Percentiles rank a stretch among this genome's conserved stretches.
Evolutionary conservation across 2,329 filamentous ascomycete genomes (phyloP).

Genomic region (Aspergillus brunneoviolaceus): DNA sequence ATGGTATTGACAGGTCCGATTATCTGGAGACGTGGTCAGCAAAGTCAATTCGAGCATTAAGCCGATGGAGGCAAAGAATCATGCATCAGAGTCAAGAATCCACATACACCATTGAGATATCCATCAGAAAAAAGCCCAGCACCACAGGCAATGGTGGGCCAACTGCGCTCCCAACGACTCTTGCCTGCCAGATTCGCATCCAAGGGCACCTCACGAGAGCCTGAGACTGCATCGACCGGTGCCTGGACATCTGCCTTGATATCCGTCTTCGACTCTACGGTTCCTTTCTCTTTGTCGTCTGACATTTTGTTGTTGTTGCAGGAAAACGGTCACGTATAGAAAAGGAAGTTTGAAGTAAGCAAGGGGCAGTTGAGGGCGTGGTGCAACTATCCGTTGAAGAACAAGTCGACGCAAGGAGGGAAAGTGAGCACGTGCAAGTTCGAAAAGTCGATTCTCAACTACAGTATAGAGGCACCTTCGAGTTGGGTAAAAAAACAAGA

Average conservation of each 20-base stretch:
- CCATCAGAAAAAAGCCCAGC: slow-evolving; percentile 89
- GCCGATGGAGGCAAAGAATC: neutral
- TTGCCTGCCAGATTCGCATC: slow-evolving; percentile 24
- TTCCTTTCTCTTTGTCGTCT: neutral
- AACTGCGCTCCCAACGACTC: slow-evolving; percentile 55
- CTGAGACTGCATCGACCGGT: slow-evolving; percentile 7
- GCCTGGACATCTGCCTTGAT: neutral
- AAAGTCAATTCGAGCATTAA: neutral
- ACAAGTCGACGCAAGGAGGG: neutral
- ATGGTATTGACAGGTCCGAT: slow-evolving; percentile 86
- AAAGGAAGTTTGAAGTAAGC: neutral
- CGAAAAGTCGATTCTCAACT: too few relatives aligned
- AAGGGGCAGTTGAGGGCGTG: neutral
- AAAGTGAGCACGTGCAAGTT: neutral
- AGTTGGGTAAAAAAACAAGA: neutral
- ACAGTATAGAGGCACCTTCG: too few relatives aligned
- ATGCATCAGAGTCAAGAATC: neutral
- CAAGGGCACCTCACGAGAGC: slow-evolving; percentile 6
- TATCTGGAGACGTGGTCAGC: slow-evolving; percentile 50
- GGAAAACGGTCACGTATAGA: neutral
- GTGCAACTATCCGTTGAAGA: neutral
- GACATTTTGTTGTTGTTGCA: neutral
- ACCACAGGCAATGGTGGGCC: slow-evolving; percentile 83
- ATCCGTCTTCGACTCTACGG: neutral
- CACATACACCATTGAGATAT: slow-evolving; percentile 77